phyloP scores from a whole-genome alignment of 345 rosid species.

The Capsella bursapastoris region DNA sequence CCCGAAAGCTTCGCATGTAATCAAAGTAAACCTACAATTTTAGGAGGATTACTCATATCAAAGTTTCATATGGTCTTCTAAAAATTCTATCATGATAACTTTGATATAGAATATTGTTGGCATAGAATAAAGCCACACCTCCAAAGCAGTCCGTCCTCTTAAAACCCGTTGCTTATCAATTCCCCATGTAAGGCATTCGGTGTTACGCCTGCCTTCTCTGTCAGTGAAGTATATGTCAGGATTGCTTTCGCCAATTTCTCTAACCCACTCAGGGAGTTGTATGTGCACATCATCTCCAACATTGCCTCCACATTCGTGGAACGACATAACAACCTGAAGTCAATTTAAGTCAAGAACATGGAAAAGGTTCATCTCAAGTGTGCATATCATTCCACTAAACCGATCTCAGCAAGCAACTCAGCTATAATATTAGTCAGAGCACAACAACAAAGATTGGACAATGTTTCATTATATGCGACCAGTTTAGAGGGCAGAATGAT shows the following conservation, averaged over 20 bases:
- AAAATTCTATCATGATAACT: not conserved
- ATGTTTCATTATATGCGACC: no score
- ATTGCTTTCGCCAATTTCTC: slow-evolving; percentile 72
- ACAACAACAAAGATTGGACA: not conserved
- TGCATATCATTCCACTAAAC: not conserved
- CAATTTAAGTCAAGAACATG: slow-evolving; percentile 26
- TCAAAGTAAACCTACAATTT: slow-evolving; percentile 82
- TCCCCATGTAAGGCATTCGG: slow-evolving; percentile 98
- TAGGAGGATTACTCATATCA: slow-evolving; percentile 1
- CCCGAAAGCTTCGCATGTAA: slow-evolving; percentile 93
- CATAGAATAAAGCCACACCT: slow-evolving; percentile 54
- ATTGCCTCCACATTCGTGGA: slow-evolving; percentile 98
- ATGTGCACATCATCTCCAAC: slow-evolving; percentile 91
- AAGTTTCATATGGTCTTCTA: not conserved
- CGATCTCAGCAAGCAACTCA: slow-evolving; percentile 9
- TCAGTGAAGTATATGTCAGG: slow-evolving; percentile 89
- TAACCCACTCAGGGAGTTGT: slow-evolving; percentile 90
- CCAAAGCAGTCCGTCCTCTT: slow-evolving; percentile 89
- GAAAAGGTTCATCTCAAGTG: slow-evolving; percentile 18
- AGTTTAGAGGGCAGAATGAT: no score
- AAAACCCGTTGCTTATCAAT: slow-evolving; percentile 91
- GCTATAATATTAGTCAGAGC: not conserved
- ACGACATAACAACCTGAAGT: slow-evolving; percentile 89
- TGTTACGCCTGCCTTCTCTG: slow-evolving; percentile 72
- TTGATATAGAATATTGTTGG: not conserved